Evolutionary conservation across 192 early-diverging fungal species (phyloP).

Genomic region (Ambispora gerdemannii): DNA sequence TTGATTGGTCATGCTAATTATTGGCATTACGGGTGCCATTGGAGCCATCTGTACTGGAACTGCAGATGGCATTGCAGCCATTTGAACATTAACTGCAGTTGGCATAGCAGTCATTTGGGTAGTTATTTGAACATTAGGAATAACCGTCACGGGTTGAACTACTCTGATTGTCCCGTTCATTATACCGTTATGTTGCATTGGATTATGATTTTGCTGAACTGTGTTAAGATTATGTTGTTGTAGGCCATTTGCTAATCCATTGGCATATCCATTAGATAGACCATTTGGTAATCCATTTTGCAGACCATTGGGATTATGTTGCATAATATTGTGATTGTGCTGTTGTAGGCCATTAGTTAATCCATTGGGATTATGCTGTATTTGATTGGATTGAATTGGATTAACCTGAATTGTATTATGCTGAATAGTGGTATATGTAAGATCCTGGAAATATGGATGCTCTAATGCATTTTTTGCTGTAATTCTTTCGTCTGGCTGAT

Average conservation of each 20-base stretch:
- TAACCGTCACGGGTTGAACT: neutral
- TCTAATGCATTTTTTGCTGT: slow-evolving; percentile 62
- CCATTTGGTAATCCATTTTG: too few species aligned
- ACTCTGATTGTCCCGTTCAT: neutral
- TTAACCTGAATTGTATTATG: neutral
- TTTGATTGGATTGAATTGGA: neutral
- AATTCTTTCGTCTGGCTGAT: slow-evolving; percentile 66
- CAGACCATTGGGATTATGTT: neutral
- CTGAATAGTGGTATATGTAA: neutral
- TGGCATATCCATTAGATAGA: too few species aligned
- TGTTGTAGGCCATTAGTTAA: too few species aligned
- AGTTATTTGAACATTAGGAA: slow-evolving; percentile 4
- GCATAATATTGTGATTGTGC: neutral
- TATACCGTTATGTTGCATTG: neutral
- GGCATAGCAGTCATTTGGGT: slow-evolving; percentile 18
- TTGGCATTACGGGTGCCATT: slow-evolving; percentile 7
- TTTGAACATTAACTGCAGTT: slow-evolving; percentile 20
- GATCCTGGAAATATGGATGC: slow-evolving; percentile 60
- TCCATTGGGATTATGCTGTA: neutral
- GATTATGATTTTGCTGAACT: neutral
- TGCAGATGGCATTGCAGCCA: slow-evolving; percentile 12
- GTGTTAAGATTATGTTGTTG: neutral
- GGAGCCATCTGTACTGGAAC: slow-evolving; percentile 7
- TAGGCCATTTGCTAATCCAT: neutral
- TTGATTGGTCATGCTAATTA: neutral